Evolutionary conservation across 768 basidiomycete genomes (phyloP), one percentile per base, ranked within the genome.

Genomic region (Leucocoprinus leucothites): DNA sequence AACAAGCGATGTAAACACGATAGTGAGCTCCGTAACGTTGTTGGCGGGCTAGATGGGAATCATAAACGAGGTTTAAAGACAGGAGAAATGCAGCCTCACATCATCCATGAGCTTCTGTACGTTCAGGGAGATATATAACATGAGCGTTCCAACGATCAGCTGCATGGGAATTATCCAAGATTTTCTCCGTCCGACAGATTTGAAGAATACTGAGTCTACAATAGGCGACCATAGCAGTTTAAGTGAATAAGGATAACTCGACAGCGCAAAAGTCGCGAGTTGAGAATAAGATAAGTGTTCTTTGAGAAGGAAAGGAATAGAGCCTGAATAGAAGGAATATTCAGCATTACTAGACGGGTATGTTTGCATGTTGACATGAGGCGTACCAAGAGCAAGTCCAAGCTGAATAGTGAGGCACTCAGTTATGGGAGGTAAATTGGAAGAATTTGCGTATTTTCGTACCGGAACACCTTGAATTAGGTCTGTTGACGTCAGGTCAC

Each of bases 131-230:
- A 92, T 85, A 63, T 84, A 86, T 35, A 91, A 63, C 89, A 92
- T 91, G 57, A 94, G 73, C 40, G 81, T 76, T 40, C 94, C 97
- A 48, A 98, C 89, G 60, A 94, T 84, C 28, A 86, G 67, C 68
- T 99, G 97, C 80, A 99, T 97, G 42, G 97, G 97, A 58, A 98
- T 87, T 61, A 99, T 98, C 97, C 97, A 99, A 58, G 92, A 94
- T 71, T 98, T 99, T 60, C 97, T 80, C 48, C 97, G 86, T n/a
- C 97, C 97, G 58, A 95, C 61, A 40, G 83, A 86, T 35, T 83
- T 73, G 63, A 88, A 76, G 69, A 89, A 99, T 60, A 89, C 75
- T 1, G 96, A 91, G 66, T 99, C 97, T 52, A 99, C 93, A 58
- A 99, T 88, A 49, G 97, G 97, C 6, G 94, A 96, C 95, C 96